Evolutionary conservation across 441 rosid genomes (phyloP), one percentile per base, ranked within the genome.

Genomic region (Daphne laureola): DNA sequence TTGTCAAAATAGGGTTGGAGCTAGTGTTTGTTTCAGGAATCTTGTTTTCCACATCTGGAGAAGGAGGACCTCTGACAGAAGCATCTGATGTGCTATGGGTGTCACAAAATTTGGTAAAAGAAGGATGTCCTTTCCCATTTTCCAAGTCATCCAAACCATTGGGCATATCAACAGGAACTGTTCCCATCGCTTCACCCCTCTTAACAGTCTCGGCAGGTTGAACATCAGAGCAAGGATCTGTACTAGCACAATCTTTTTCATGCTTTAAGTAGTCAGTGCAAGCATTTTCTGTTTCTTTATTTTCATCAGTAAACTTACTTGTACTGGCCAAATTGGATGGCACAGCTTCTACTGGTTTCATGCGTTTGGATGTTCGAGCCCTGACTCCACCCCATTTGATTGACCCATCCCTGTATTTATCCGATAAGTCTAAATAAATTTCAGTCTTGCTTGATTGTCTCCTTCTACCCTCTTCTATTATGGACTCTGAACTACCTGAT

Each of bases 361-460:
- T 75, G 53, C 87, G 89, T 75, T 88, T 90, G 31, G 79, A 58
- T 51, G 90, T 75, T 49, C 99, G 97, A 42, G 83, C 83, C 81
- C 66, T 94, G 58, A 68, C 87, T 38, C 81, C 86, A 73, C 96
- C 99, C 99, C 99, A 94, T 67, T 70, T 86, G 61, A 91, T 74
- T 60, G 81, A 74, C 51, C 77, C 82, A 66, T 70, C 71, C 61
- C 54, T 77, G 69, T 53, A 72, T 56, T 79, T 81, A 54, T 72
- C 69, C 15, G 67, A 62, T 54, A 75, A 68, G 67, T 73, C 70
- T 46, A 70, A 46, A 61, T 61, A 49, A 64, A 54, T 57, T 53
- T 69, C 83, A 69, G 48, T 26, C 63, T 55, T 61, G 43, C 69
- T 62, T 27, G 17, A 61, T 55, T 51, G 70, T 48, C 59, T 73